These are phyloP conservation scores for Moesziomyces aphidis DNA, from an alignment of 1,284 basidiomycete genomes.

Conservation along the genomic window DNA sequence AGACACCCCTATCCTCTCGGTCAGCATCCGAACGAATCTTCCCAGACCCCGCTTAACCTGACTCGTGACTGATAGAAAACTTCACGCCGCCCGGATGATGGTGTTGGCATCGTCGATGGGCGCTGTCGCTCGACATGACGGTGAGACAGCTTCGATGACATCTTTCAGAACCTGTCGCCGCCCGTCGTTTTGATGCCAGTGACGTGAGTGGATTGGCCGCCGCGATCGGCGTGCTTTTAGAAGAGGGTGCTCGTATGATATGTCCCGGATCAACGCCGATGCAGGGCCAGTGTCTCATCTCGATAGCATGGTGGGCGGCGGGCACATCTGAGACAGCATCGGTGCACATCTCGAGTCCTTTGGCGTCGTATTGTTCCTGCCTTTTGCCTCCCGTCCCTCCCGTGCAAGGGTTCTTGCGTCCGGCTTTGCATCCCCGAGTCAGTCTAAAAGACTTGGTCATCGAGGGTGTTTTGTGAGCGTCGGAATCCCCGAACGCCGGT, in stretches of 20 bases:
- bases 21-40: not conserved
- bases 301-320: not conserved
- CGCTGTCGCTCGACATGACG: too few species aligned
- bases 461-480: too few species aligned
- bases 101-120: constrained; percentile 6
- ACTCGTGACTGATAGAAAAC: not conserved
- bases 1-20: constrained; percentile 8
- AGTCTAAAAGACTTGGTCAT: too few species aligned
- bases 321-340: constrained; percentile 10
- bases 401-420: not conserved
- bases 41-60: not conserved
- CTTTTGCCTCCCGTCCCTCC: not conserved
- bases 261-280: not conserved
- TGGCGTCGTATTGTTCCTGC: not conserved
- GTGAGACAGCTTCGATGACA: too few species aligned
- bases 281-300: constrained; percentile 12
- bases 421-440: not conserved
- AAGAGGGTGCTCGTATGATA: not conserved
- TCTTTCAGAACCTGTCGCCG: too few species aligned
- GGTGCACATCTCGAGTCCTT: constrained; percentile 1
- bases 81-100: not conserved
- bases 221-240: too few species aligned
- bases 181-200: not conserved
- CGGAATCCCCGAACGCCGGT: too few species aligned
- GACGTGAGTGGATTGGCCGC: too few species aligned